These are phyloP conservation scores for Apostasia ramifera DNA, from an alignment of 106 monocot genomes.

Conservation along the genomic window DNA sequence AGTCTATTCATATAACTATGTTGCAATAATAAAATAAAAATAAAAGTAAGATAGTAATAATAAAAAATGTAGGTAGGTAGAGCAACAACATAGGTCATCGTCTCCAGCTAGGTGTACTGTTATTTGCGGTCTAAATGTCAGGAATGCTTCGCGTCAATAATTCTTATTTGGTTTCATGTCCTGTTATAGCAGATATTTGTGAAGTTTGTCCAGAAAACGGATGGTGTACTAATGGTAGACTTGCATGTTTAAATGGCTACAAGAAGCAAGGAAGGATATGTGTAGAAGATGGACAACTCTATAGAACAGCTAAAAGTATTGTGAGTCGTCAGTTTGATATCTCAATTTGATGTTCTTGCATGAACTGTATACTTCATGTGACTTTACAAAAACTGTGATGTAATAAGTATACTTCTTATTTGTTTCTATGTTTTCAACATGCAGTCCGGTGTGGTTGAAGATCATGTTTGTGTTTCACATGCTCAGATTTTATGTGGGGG, in stretches of 20 bases:
- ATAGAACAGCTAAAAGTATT: conserved; percentile 44
- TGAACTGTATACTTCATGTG: not conserved
- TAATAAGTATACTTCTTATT: not conserved
- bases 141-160: too few relatives aligned
- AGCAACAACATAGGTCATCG: too few relatives aligned
- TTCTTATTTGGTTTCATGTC: too few relatives aligned
- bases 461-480: conserved; percentile 47
- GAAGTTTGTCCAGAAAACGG: conserved; percentile 81
- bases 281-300: conserved; percentile 56
- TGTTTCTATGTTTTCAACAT: conserved; percentile 8
- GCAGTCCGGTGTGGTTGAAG: conserved; percentile 58
- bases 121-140: too few relatives aligned
- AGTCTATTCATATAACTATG: too few relatives aligned
- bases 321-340: conserved; percentile 22
- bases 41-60: too few relatives aligned
- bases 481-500: conserved; percentile 54
- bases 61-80: too few relatives aligned
- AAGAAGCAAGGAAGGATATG: conserved; percentile 65
- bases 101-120: too few relatives aligned
- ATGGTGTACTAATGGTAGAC: conserved; percentile 47
- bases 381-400: not conserved
- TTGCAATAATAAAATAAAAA: too few relatives aligned
- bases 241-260: conserved; percentile 66
- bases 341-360: not conserved
- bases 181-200: conserved; percentile 52